Evolutionary conservation across 2,329 filamentous ascomycete genomes (phyloP).

Genomic region (Pseudopyricularia cyperi): DNA sequence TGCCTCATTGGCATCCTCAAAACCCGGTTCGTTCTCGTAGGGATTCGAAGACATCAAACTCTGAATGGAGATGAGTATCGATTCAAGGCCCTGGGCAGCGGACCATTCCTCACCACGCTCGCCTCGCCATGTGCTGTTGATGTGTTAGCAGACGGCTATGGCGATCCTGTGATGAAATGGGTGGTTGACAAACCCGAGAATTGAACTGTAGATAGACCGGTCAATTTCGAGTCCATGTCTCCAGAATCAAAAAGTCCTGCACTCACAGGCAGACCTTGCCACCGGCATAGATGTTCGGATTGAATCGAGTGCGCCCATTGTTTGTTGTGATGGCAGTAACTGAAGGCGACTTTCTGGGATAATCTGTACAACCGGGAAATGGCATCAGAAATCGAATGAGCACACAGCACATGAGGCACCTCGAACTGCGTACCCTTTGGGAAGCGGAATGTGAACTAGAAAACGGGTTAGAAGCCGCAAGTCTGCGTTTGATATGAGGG

Average conservation of each 20-base stretch:
- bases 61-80: slow-evolving; percentile 88
- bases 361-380: slow-evolving; percentile 44
- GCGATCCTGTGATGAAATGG: slow-evolving; percentile 8
- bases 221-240: slow-evolving; percentile 7
- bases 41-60: slow-evolving; percentile 90
- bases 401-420: not conserved
- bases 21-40: slow-evolving; percentile 93
- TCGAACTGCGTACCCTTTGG: slow-evolving; percentile 43
- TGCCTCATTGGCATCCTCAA: slow-evolving; percentile 58
- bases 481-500: not conserved
- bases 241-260: not conserved
- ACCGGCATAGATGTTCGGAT: slow-evolving; percentile 86
- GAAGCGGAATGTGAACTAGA: slow-evolving; percentile 64
- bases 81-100: slow-evolving; percentile 87
- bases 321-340: slow-evolving; percentile 74
- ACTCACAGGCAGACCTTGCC: slow-evolving; percentile 88
- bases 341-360: slow-evolving; percentile 55
- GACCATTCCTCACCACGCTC: slow-evolving; percentile 92
- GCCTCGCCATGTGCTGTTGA: slow-evolving; percentile 76
- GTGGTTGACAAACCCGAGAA: slow-evolving; percentile 50
- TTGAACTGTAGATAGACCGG: slow-evolving; percentile 44
- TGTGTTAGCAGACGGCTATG: slow-evolving; percentile 7
- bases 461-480: not conserved
- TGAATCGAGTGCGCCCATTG: slow-evolving; percentile 76
- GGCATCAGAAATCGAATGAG: not conserved